phyloP scores from a whole-genome alignment of 2,329 filamentous ascomycete genomes.

The Fusarium cyanostomum region DNA sequence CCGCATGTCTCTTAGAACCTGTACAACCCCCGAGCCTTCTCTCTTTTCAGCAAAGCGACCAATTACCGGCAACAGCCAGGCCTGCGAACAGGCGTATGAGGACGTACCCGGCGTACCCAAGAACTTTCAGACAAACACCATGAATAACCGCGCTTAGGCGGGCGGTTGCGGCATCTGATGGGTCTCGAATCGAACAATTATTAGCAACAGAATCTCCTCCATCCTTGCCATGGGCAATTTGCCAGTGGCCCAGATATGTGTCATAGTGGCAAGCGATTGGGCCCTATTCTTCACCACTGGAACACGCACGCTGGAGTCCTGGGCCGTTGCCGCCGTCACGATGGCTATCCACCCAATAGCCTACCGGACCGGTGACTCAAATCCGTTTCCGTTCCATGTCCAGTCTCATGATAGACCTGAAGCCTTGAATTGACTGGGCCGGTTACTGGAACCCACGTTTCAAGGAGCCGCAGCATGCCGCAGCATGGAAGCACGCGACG shows the following conservation, averaged over 20 bases:
- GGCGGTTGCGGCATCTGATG: constrained; percentile 21
- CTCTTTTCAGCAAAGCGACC: neutral
- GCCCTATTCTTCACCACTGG: constrained; percentile 7
- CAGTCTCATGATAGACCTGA: neutral
- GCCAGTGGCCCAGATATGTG: constrained; percentile 17
- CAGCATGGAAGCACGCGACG: constrained; percentile 1
- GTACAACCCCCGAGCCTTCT: neutral
- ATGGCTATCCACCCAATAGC: neutral
- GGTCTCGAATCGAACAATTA: constrained; percentile 31
- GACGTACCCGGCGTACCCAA: too few relatives aligned
- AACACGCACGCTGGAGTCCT: neutral
- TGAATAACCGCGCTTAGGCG: constrained; percentile 30
- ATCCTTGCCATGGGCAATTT: constrained; percentile 30
- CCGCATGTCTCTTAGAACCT: neutral
- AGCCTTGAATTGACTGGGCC: neutral
- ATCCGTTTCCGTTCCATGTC: neutral
- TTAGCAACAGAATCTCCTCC: constrained; percentile 32
- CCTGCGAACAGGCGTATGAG: too few relatives aligned
- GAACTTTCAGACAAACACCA: too few relatives aligned
- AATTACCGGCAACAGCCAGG: too few relatives aligned
- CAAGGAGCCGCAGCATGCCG: constrained; percentile 4
- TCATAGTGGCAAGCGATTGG: constrained; percentile 26
- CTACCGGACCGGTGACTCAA: neutral
- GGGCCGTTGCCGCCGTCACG: constrained; percentile 1
- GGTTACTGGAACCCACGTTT: constrained; percentile 1